Percentiles rank a stretch among this genome's conserved stretches.
Evolutionary conservation across 1,284 basidiomycete genomes (phyloP).

Genomic region (Thelephora terrestris): DNA sequence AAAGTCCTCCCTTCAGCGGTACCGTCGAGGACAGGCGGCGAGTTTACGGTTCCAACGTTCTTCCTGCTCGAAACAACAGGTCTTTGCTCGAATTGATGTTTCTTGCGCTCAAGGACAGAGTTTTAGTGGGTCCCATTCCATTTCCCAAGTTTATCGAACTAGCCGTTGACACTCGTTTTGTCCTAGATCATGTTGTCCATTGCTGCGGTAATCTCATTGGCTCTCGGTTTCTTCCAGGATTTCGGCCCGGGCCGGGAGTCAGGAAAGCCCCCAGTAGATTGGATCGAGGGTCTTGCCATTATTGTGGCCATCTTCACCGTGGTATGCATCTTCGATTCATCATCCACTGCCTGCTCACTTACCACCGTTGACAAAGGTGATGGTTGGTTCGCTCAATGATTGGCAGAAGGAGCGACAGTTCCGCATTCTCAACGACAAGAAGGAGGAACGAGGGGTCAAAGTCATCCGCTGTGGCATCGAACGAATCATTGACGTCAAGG

Average conservation of each 20-base stretch:
- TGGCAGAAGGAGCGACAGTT: constrained; percentile 99
- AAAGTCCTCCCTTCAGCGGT: constrained; percentile 39
- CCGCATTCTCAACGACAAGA: constrained; percentile 86
- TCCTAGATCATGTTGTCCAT: constrained; percentile 77
- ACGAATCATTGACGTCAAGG: constrained; percentile 74
- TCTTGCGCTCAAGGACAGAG: constrained; percentile 92
- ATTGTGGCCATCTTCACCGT: constrained; percentile 84
- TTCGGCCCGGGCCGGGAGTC: constrained; percentile 59
- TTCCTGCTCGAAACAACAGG: constrained; percentile 76
- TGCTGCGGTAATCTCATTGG: constrained; percentile 88
- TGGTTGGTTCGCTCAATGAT: constrained; percentile 85
- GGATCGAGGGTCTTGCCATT: constrained; percentile 98
- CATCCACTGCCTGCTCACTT: neutral
- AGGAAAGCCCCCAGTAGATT: constrained; percentile 71
- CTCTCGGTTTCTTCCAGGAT: constrained; percentile 90
- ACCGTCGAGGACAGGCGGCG: constrained; percentile 55
- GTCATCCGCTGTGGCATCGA: constrained; percentile 82
- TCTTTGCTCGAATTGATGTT: constrained; percentile 83
- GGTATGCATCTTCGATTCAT: constrained; percentile 29
- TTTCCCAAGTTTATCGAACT: too few relatives aligned
- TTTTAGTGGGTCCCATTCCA: constrained; percentile 50
- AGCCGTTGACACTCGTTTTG: neutral
- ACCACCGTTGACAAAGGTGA: constrained; percentile 35
- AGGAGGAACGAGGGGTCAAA: constrained; percentile 91
- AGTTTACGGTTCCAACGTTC: constrained; percentile 78